Percentiles rank a stretch among this genome's conserved stretches.
Evolutionary conservation across 345 rosid species (phyloP).

Genomic region (Citrus reticulata): DNA sequence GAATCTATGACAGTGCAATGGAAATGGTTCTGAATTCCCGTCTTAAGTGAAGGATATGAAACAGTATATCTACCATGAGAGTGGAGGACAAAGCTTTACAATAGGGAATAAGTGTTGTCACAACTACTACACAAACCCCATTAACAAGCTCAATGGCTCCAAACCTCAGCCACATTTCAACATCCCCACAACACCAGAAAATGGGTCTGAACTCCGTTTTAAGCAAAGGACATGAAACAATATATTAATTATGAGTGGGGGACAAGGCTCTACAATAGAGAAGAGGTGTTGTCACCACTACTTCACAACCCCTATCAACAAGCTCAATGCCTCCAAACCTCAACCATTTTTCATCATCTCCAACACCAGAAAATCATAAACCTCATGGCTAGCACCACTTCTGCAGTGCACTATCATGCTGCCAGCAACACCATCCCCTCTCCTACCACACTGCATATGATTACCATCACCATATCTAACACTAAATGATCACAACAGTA

Average conservation of each 20-base stretch:
- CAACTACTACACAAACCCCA: neutral
- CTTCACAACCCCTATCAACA: neutral
- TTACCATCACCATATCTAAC: slow-evolving; percentile 6
- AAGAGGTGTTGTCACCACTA: neutral
- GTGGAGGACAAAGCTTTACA: neutral
- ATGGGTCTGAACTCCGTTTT: too few species aligned
- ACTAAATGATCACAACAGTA: neutral
- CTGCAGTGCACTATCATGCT: neutral
- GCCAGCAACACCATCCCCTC: neutral
- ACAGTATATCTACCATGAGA: neutral
- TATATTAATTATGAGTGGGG: neutral
- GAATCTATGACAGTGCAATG: neutral
- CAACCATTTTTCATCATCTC: neutral
- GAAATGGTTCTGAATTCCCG: too few species aligned
- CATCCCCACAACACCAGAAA: too few species aligned
- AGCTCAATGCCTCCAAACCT: neutral
- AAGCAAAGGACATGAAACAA: neutral
- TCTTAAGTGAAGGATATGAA: neutral
- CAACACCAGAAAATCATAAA: neutral
- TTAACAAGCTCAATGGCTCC: neutral
- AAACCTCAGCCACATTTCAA: neutral
- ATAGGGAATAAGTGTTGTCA: neutral
- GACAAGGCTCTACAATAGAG: neutral
- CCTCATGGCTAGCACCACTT: neutral
- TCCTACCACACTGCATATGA: neutral